Evolutionary conservation across 75 land plant species (phyloP).

Genomic region (Azolla pinnata): DNA sequence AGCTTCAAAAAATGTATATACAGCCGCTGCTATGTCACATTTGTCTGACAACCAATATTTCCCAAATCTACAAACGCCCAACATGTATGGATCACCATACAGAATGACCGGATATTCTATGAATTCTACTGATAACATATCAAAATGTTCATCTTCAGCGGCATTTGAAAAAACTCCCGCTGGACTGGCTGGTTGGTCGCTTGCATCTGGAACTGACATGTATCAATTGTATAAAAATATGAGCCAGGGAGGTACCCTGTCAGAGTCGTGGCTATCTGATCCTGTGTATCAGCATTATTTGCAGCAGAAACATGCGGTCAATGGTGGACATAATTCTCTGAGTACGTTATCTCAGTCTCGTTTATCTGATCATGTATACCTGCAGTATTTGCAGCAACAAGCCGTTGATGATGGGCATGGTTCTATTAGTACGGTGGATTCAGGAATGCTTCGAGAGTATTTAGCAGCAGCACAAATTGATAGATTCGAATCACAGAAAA

Average conservation of each 20-base stretch:
- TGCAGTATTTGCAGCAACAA: slow-evolving; percentile 48
- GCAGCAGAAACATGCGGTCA: slow-evolving; percentile 36
- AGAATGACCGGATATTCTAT: slow-evolving; percentile 54
- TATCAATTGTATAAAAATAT: slow-evolving; percentile 41
- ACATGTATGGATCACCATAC: slow-evolving; percentile 47
- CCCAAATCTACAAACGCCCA: slow-evolving; percentile 37
- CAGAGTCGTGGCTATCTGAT: slow-evolving; percentile 35
- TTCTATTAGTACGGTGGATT: no score
- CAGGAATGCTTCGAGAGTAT: slow-evolving; percentile 11
- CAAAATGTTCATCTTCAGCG: slow-evolving; percentile 45
- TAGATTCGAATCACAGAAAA: slow-evolving; percentile 39
- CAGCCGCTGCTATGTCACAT: slow-evolving; percentile 46
- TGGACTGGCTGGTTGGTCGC: slow-evolving; percentile 27
- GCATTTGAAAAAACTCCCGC: slow-evolving; percentile 37
- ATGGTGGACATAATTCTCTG: slow-evolving; percentile 16
- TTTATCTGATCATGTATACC: slow-evolving; percentile 40
- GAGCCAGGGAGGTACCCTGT: slow-evolving; percentile 38
- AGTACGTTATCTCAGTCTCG: no score
- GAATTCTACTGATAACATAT: slow-evolving; percentile 41
- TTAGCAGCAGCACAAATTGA: slow-evolving; percentile 31
- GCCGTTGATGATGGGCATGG: slow-evolving; percentile 25
- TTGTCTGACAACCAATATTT: slow-evolving; percentile 45
- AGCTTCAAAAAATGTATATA: slow-evolving; percentile 10
- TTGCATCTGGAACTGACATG: slow-evolving; percentile 31
- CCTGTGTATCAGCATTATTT: slow-evolving; percentile 51